Conservation (phyloP, 2,329 filamentous ascomycete genomes). For the Aspergillus sojae region DNA sequence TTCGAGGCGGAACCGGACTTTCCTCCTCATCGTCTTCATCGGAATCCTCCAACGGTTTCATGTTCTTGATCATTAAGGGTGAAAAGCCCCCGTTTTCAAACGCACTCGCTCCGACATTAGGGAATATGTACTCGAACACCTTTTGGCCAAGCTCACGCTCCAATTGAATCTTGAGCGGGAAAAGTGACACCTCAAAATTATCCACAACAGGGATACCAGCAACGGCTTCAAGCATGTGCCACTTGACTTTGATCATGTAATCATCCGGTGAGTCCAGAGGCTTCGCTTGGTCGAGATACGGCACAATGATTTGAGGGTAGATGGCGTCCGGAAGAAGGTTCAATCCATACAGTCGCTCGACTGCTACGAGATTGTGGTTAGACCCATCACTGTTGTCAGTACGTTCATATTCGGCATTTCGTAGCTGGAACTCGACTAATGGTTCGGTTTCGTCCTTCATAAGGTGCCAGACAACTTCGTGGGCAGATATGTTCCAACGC, state of each 20-base stretch:
- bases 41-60: conserved; percentile 54
- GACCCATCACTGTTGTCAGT: conserved; percentile 97
- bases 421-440: conserved; percentile 88
- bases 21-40: conserved; percentile 43
- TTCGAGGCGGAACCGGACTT: conserved; percentile 31
- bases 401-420: conserved; percentile 88
- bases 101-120: conserved; percentile 66
- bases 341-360: conserved; percentile 83
- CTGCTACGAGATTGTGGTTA: conserved; percentile 87
- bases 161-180: conserved; percentile 90
- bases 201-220: conserved; percentile 97
- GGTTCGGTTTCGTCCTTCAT: conserved; percentile 85
- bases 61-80: conserved; percentile 55
- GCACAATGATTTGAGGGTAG: conserved; percentile 94
- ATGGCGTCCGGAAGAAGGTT: conserved; percentile 89
- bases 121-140: conserved; percentile 97
- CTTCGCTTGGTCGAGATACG: conserved; percentile 72
- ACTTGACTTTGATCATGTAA: conserved; percentile 92
- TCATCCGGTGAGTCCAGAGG: conserved; percentile 61
- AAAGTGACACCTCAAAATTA: conserved; percentile 91
- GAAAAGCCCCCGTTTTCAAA: conserved; percentile 54
- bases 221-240: conserved; percentile 98
- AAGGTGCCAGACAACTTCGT: conserved; percentile 96
- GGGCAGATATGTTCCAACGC: conserved; percentile 90
- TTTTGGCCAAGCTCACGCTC: conserved; percentile 91